Evolutionary conservation across 2,329 filamentous ascomycete species (phyloP).

Genomic region (Penicillium sp.): DNA sequence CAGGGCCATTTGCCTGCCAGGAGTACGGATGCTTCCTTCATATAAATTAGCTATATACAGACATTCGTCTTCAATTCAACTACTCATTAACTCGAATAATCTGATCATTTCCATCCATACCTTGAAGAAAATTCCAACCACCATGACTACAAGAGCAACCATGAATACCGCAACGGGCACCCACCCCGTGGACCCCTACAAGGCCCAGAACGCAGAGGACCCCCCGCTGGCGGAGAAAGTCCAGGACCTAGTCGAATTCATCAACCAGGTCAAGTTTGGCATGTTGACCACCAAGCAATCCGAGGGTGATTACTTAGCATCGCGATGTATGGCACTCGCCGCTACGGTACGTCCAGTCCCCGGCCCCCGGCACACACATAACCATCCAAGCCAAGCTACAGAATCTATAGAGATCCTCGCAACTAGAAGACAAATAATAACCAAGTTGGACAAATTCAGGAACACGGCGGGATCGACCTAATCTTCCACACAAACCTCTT

Average conservation of each 20-base stretch:
- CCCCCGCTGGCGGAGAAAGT: constrained; percentile 72
- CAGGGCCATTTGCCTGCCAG: neutral
- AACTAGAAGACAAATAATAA: neutral
- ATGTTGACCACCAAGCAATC: constrained; percentile 79
- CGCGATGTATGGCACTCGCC: constrained; percentile 83
- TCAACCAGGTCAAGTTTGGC: constrained; percentile 74
- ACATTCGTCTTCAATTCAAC: too few species aligned
- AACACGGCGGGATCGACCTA: constrained; percentile 75
- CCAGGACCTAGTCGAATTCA: constrained; percentile 70
- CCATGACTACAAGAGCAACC: constrained; percentile 29
- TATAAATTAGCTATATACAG: neutral
- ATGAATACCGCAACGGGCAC: constrained; percentile 63
- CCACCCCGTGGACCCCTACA: constrained; percentile 76
- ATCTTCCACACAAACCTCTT: constrained; percentile 92
- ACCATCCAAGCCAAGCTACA: too few species aligned
- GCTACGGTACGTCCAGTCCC: constrained; percentile 60
- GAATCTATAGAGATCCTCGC: neutral
- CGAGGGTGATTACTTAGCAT: constrained; percentile 67
- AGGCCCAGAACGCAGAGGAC: constrained; percentile 73
- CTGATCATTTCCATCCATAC: too few species aligned
- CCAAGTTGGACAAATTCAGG: constrained; percentile 50
- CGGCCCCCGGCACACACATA: too few species aligned
- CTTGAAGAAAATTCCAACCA: constrained; percentile 1
- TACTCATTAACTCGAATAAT: neutral
- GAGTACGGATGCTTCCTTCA: neutral